Percentiles rank a stretch among this genome's conserved stretches.
Evolutionary conservation across 768 basidiomycete genomes (phyloP).

Genomic region (Leccinum subgranulosum): DNA sequence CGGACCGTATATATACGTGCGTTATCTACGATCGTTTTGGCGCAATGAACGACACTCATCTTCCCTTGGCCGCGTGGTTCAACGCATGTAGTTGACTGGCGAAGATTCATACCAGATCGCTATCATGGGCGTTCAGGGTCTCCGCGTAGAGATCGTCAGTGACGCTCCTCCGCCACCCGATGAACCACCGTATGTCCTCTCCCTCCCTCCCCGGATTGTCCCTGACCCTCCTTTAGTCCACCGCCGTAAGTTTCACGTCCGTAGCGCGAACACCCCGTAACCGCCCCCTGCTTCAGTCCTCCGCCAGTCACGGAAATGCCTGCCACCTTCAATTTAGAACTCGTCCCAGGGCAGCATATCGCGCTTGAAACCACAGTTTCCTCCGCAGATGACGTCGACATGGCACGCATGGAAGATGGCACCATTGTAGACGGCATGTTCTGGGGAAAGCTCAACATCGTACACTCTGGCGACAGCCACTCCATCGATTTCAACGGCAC

Average conservation of each 20-base stretch:
- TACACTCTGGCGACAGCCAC: conserved; percentile 75
- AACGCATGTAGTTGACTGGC: conserved; percentile 57
- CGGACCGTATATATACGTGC: conserved; percentile 80
- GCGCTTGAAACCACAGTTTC: conserved; percentile 75
- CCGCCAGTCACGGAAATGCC: conserved; percentile 86
- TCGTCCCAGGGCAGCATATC: conserved; percentile 74
- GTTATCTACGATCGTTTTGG: conserved; percentile 26
- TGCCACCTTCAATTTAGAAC: conserved; percentile 79
- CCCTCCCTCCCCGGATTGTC: neutral
- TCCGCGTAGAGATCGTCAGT: conserved; percentile 82
- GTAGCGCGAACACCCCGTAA: conserved; percentile 9
- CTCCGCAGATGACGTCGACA: conserved; percentile 80
- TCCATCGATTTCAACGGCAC: conserved; percentile 83
- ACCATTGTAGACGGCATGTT: conserved; percentile 82
- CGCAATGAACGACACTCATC: conserved; percentile 8
- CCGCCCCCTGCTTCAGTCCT: conserved; percentile 34
- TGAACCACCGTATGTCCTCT: conserved; percentile 63
- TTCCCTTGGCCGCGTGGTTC: conserved; percentile 20
- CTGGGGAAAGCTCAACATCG: conserved; percentile 84
- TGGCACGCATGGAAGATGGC: conserved; percentile 90
- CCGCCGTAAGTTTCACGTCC: conserved; percentile 45
- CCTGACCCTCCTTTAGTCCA: conserved; percentile 31
- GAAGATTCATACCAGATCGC: conserved; percentile 91
- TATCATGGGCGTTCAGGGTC: conserved; percentile 75
- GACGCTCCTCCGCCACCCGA: conserved; percentile 84